Evolutionary conservation across 2,329 filamentous ascomycete species (phyloP), one percentile per base, ranked within the genome.

Genomic region (Ploettnerulaceae sp.): DNA sequence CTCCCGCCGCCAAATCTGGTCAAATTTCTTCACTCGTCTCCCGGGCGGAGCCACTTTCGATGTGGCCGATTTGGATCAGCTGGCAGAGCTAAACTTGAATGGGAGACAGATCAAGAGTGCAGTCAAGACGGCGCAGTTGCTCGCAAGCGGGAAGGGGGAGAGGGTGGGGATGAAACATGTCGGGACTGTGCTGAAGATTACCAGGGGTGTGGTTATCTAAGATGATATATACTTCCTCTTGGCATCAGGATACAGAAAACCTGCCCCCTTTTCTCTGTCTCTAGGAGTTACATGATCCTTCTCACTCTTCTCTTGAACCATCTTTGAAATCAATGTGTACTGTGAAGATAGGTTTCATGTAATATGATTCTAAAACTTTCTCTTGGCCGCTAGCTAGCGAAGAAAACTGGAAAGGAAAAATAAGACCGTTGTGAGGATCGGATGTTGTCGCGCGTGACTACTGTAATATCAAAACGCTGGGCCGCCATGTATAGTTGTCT

Each of bases 41-140:
- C 34, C 34, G 8, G 18, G 28, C 18, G 29, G 39, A 25, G 24
- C 34, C 56, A 21, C 33, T 5, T 31, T 54, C 17, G 24, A 24
- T 7, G 51, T 53, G 8, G 41, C 41, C 7, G 51, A 56, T 1
- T 15, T 58, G 12, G 47, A 51, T 33, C 22, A 29, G 11, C 37
- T 58, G 14, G 49, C 51, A 1, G 26, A 41, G 14, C 41, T 55
- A 8, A 51, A 58, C 29, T 36, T 64, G 37, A 65, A 65, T 49
- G 63, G 63, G 12, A 51, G 63, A 34, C 59, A 64, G 54, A 65
- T 65, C 32, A 64, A 64, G 56, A 64, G 61, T 51, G 57, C 58
- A 5, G 52, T 64, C 5, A 60, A 62, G 47, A 65, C 61, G 1
- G 57, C 57, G 7, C 49, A 54, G 15, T 59, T 62, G 40, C 45